phyloP scores from a whole-genome alignment of 2,329 filamentous ascomycete genomes.

The Aspergillus ochraceoroseus region DNA sequence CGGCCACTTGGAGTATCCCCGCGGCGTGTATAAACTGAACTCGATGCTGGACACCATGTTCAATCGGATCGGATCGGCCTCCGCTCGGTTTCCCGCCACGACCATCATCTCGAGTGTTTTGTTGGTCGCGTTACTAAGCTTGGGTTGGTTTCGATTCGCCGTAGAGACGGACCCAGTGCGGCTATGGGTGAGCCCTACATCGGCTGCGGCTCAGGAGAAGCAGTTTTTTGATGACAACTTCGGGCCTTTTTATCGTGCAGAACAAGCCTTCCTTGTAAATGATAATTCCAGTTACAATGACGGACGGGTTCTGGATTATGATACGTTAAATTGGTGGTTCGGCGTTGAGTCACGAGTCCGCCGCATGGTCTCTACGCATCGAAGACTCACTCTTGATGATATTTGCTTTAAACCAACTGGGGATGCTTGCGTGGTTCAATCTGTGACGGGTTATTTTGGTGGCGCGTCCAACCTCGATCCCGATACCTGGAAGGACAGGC shows the following conservation, averaged over 20 bases:
- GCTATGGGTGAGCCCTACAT: slow-evolving; percentile 94
- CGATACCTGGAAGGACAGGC: slow-evolving; percentile 64
- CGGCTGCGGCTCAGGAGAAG: slow-evolving; percentile 86
- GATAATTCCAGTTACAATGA: slow-evolving; percentile 62
- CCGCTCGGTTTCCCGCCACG: slow-evolving; percentile 75
- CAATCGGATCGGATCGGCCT: slow-evolving; percentile 70
- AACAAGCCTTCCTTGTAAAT: slow-evolving; percentile 92
- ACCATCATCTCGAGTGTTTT: slow-evolving; percentile 75
- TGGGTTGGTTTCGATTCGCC: slow-evolving; percentile 85
- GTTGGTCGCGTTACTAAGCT: slow-evolving; percentile 69
- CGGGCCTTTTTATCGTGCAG: slow-evolving; percentile 89
- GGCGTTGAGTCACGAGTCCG: slow-evolving; percentile 75
- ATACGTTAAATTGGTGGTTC: slow-evolving; percentile 91
- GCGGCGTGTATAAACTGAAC: slow-evolving; percentile 76
- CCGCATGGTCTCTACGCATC: slow-evolving; percentile 64
- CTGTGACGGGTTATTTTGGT: slow-evolving; percentile 82
- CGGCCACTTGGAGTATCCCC: slow-evolving; percentile 72
- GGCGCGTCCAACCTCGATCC: slow-evolving; percentile 59
- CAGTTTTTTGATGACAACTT: slow-evolving; percentile 89
- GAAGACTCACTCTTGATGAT: slow-evolving; percentile 67
- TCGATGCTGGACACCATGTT: slow-evolving; percentile 76
- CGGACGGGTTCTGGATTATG: slow-evolving; percentile 77
- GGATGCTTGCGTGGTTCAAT: slow-evolving; percentile 86
- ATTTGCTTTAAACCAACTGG: slow-evolving; percentile 93
- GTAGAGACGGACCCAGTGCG: slow-evolving; percentile 85